Evolutionary conservation across 305 asterid genomes (phyloP), one percentile per base, ranked within the genome.

Genomic region (Plantago coronopus): DNA sequence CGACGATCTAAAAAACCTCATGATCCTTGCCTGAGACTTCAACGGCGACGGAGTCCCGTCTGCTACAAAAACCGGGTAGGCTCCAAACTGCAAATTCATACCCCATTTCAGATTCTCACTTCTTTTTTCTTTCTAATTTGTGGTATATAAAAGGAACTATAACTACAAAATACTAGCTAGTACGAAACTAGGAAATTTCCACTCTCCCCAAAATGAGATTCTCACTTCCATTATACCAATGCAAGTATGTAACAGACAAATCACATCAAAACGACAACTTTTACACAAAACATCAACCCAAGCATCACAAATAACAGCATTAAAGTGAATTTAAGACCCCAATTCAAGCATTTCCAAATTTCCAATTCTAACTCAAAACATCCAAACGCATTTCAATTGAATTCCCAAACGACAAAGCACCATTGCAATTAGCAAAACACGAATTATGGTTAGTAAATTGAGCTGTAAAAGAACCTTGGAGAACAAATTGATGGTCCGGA

Each of bases 41-140:
- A 93, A 73, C 0, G 94, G 97, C 1, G 99, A 93, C 1, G 99
- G 97, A 43, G 87, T 83, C 65, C 99, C 99, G 73, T 93, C 99
- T 14, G 78, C 77, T 22, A 89, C 90, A 59, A 93, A 93, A 54
- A 89, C 85, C 0, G 97, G 97, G 76, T 75, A 93, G 17, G 96
- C 96, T 59, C 97, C 97, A 76, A 89, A 93, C 97, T 93, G 87
- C 64, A 81, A 48, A 61, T 48, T 27, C 59, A 40, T 63, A 34
- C 45, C 67, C 54, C 56, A 40, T 57, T 17, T 23, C 69, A 72
- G 22, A 25, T 46, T 62, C 51, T n/a, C n/a, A n/a, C n/a, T n/a
- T n/a, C n/a, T n/a, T n/a, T n/a, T n/a, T n/a, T n/a, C n/a, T n/a
- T n/a, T n/a, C n/a, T n/a, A n/a, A n/a, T n/a, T n/a, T n/a, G n/a